phyloP scores from a whole-genome alignment of 768 basidiomycete genomes.

The Sarcomyxa edulis region DNA sequence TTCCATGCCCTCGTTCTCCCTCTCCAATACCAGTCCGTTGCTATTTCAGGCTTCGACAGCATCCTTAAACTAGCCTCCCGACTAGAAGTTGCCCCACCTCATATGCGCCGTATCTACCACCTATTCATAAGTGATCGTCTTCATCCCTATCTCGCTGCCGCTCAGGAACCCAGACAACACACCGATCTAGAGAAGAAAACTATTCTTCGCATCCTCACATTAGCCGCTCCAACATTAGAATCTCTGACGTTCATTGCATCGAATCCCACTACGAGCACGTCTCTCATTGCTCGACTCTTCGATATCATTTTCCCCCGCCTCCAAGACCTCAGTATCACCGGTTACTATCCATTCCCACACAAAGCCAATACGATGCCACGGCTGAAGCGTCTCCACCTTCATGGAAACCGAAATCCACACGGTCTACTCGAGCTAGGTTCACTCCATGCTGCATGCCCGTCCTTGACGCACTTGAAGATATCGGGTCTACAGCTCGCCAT shows the following conservation, averaged over 20 bases:
- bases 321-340: constrained; percentile 34
- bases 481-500: constrained; percentile 38
- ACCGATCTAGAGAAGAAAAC: constrained; percentile 10
- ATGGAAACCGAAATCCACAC: constrained; percentile 46
- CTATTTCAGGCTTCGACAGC: constrained; percentile 22
- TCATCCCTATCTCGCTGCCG: constrained; percentile 7
- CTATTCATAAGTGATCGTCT: constrained; percentile 41
- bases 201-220: constrained; percentile 27
- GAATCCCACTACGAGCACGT: constrained; percentile 28
- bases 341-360: constrained; percentile 46
- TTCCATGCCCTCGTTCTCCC: constrained; percentile 31
- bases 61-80: constrained; percentile 20
- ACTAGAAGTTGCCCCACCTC: constrained; percentile 26
- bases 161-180: constrained; percentile 7
- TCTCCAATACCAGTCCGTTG: constrained; percentile 34
- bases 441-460: constrained; percentile 34
- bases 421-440: constrained; percentile 35
- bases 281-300: constrained; percentile 37
- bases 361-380: constrained; percentile 27
- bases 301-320: constrained; percentile 35
- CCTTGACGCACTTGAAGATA: constrained; percentile 30
- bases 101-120: constrained; percentile 34
- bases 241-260: constrained; percentile 31
- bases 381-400: constrained; percentile 36
- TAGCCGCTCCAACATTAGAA: constrained; percentile 35